Conservation (phyloP, 2,329 filamentous ascomycete species). For the Claviceps capensis region DNA sequence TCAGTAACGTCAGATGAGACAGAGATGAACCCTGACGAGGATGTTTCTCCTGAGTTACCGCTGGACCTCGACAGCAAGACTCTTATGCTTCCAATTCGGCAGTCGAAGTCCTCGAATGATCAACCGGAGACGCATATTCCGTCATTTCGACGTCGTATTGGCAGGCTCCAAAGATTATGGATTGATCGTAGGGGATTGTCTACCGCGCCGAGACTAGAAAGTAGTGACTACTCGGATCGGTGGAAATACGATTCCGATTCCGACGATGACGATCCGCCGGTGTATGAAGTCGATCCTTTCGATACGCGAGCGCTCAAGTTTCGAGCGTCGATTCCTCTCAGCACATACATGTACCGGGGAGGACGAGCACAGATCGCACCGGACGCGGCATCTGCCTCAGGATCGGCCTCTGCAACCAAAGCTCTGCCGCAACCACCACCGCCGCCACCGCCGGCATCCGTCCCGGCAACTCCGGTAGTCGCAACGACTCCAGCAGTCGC, state of each 20-base stretch:
- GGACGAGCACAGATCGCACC: slow-evolving; percentile 21
- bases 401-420: slow-evolving; percentile 7
- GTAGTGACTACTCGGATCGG: slow-evolving; percentile 41
- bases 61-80: slow-evolving; percentile 22
- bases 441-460: slow-evolving; percentile 6
- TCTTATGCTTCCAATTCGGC: slow-evolving; percentile 23
- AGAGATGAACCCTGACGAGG: slow-evolving; percentile 36
- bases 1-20: slow-evolving; percentile 40
- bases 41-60: slow-evolving; percentile 25
- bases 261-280: slow-evolving; percentile 64
- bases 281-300: slow-evolving; percentile 64
- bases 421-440: slow-evolving; percentile 3
- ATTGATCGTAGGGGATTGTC: slow-evolving; percentile 68
- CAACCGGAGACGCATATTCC: slow-evolving; percentile 33
- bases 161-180: slow-evolving; percentile 72
- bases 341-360: slow-evolving; percentile 26
- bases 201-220: slow-evolving; percentile 30
- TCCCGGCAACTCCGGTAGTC: not conserved
- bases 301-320: slow-evolving; percentile 46
- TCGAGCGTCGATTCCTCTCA: slow-evolving; percentile 42
- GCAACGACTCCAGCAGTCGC: not conserved
- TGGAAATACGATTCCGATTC: slow-evolving; percentile 86
- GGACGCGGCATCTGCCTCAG: slow-evolving; percentile 13
- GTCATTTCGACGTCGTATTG: slow-evolving; percentile 71
- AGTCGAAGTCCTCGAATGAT: slow-evolving; percentile 27